Conservation (phyloP, 192 early-diverging fungal genomes). For the Umbelopsis ramanniana region DNA sequence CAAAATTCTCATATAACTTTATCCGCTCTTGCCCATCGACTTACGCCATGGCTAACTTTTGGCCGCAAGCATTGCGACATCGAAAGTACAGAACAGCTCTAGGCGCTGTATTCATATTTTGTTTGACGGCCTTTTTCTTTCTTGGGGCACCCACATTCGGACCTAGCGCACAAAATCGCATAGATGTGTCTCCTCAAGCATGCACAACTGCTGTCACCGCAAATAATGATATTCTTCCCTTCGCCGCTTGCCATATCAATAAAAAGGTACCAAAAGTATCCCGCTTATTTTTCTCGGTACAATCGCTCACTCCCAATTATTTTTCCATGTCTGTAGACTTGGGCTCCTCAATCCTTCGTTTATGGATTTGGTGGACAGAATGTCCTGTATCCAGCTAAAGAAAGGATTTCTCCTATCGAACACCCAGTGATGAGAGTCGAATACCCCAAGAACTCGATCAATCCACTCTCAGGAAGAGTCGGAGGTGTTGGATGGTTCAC, state of each 20-base stretch:
- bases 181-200: neutral
- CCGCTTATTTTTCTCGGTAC: neutral
- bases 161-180: neutral
- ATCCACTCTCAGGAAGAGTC: constrained; percentile 25
- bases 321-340: neutral
- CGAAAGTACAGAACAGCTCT: constrained; percentile 1
- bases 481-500: constrained; percentile 28
- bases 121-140: neutral
- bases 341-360: neutral
- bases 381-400: constrained; percentile 6
- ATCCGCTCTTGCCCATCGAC: too few relatives aligned
- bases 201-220: neutral
- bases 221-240: constrained; percentile 11
- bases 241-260: neutral
- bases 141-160: neutral
- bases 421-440: constrained; percentile 20
- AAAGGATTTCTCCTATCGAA: too few relatives aligned
- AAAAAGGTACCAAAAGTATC: neutral
- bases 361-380: constrained; percentile 26
- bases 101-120: neutral
- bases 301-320: too few relatives aligned
- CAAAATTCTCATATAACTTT: too few relatives aligned
- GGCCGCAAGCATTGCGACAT: neutral
- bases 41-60: neutral
- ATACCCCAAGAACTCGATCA: constrained; percentile 32